Base-by-base conservation (phyloP, 2,329 filamentous ascomycete genomes). In the Periglandula ipomoeae region DNA sequence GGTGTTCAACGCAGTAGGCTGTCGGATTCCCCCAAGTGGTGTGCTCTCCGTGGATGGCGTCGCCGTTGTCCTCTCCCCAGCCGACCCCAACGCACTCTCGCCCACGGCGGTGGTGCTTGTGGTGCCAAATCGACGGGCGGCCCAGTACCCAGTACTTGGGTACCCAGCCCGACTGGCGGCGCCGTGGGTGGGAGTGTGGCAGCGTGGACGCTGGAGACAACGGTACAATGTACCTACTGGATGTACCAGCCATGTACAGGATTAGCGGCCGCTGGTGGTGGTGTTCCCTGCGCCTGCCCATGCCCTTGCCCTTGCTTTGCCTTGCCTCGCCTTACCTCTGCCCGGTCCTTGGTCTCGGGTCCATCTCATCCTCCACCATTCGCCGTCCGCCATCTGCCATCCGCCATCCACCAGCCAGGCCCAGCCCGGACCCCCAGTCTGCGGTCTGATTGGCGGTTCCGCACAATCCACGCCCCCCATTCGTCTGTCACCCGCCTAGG, bases 291-390 rank as follows among this genome's bases (percentile, higher is more conserved):
- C 22, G 19, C 10, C 37, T 26, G 20, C 38, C 19, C 15, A 8
- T 20, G 5, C 19, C 24, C 17, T 27, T 27, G 43, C 17, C 7
- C 44, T 46, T 24, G 35, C 35, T n/a, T 38, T 19, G 35, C 35
- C 10, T 38, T 5, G 35, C 35, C 35, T 38, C 24, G 39, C 39
- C 39, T 20, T 19, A 13, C 46, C 27, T 42, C 15, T 41, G 46
- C 37, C 40, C 39, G 46, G 30, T 43, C 49, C 49, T 44, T 51
- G 45, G 49, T 46, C 49, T 45, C 37, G 41, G 45, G 49, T 47
- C 45, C 49, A 46, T 46, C 34, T n/a, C 44, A 24, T 26, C 34
- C 43, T 17, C 45, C 19, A 32, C 45, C 37, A 38, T 38, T 38
- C 35, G 19, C 4, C 5, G 19, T n/a, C 35, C 3, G 27, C 27